phyloP scores from a whole-genome alignment of 2,329 filamentous ascomycete species.

The Raffaelea albimanens region DNA sequence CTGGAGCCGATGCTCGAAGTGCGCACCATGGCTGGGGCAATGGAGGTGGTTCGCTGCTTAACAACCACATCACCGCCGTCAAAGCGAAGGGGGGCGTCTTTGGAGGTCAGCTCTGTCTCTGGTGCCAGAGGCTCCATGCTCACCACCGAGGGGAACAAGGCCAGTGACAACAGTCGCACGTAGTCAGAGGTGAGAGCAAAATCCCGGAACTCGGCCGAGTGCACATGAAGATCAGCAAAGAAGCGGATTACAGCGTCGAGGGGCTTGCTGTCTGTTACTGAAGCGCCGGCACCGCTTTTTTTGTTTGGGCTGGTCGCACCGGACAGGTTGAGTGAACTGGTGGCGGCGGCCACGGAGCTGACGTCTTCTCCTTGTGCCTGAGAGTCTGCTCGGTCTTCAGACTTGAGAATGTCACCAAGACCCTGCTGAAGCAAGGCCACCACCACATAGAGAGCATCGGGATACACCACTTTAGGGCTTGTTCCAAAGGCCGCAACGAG shows the following conservation, averaged over 20 bases:
- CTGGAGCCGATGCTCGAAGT: constrained; percentile 44
- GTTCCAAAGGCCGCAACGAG: constrained; percentile 63
- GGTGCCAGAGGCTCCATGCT: constrained; percentile 76
- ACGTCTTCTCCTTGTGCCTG: not conserved
- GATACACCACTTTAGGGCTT: constrained; percentile 57
- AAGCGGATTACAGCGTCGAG: constrained; percentile 73
- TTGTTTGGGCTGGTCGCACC: too few species aligned
- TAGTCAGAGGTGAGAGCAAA: constrained; percentile 76
- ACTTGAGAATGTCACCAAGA: constrained; percentile 58
- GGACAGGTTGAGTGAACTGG: too few species aligned
- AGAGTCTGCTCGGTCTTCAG: constrained; percentile 34
- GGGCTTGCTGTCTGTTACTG: constrained; percentile 25
- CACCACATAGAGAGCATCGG: constrained; percentile 72
- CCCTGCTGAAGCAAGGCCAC: constrained; percentile 82
- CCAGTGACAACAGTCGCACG: constrained; percentile 65
- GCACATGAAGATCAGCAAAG: constrained; percentile 66
- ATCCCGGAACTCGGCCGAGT: constrained; percentile 69
- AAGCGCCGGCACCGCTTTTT: too few species aligned
- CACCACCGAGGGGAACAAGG: constrained; percentile 80
- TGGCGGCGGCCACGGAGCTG: too few species aligned
- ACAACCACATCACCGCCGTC: constrained; percentile 80
- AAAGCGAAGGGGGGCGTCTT: constrained; percentile 72
- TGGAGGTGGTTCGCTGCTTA: constrained; percentile 57
- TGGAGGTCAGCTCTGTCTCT: constrained; percentile 77
- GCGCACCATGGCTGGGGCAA: constrained; percentile 50